Base-by-base conservation (phyloP, 352 stramenopile genomes). In the Phytophthora boehmeriae region DNA sequence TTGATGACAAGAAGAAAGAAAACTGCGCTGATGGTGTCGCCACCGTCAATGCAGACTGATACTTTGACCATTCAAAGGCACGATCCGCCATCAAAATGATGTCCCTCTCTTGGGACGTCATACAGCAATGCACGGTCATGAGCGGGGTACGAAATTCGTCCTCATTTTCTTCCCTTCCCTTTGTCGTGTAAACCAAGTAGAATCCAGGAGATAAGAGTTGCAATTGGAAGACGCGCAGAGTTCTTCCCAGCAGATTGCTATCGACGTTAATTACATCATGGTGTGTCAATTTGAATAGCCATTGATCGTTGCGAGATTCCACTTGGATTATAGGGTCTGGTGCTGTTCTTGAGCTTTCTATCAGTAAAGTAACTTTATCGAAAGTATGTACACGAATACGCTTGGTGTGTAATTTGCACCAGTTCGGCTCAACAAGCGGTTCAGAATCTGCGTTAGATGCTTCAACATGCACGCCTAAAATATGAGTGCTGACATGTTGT, bases 1-100 rank as follows among this genome's bases (percentile, higher is more conserved):
- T 34, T 43, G 34, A 64, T 10, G 64, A 68, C 11, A 65, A 38
- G 44, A 72, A 72, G 8, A 45, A 55, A n/a, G 64, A 63, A 43
- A 72, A 72, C 9, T 65, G 53, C 10, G 41, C 64, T 19, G 46
- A 5, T 17, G 20, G 32, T 44, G 23, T 32, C 17, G n/a, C 34
- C 22, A 54, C 42, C 17, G 25, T 45, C 19, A 56, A 39, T 25
- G 48, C 36, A 49, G 38, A 57, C 19, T 62, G 56, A 23, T 66
- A 71, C 14, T 47, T 66, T 25, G 62, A 56, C 48, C n/a, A 43
- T 22, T 60, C 28, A n/a, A 54, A 11, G n/a, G 20, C 42, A n/a
- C 54, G 43, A n/a, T 62, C 43, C 22, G 54, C 35, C 8, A 27
- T 53, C 23, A 71, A 11, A 58, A 58, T n/a, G 38, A 25, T 25